Evolutionary conservation across 2,329 filamentous ascomycete genomes (phyloP).

Genomic region (Phialophora tarda): DNA sequence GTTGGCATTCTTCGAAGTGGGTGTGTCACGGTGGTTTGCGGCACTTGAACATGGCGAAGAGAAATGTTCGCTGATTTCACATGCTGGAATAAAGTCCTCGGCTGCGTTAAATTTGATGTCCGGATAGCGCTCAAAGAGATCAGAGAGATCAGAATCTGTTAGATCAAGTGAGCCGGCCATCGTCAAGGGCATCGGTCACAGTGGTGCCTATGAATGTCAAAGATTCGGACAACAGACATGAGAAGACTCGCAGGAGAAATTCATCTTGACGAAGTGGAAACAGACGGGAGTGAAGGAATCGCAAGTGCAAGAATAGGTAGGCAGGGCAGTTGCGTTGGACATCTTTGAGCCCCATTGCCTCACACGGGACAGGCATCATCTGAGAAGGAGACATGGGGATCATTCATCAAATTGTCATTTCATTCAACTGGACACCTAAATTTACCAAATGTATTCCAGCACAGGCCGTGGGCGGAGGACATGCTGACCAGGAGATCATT

Average conservation of each 20-base stretch:
- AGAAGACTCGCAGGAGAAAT: not conserved
- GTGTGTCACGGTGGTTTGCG: conserved; percentile 27
- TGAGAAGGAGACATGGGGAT: not conserved
- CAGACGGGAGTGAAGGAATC: not conserved
- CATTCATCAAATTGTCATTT: conserved; percentile 8
- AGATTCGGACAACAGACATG: not conserved
- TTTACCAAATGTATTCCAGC: conserved; percentile 34
- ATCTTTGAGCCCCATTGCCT: not conserved
- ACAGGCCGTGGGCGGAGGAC: conserved; percentile 18
- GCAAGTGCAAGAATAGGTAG: not conserved
- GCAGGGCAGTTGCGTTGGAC: not conserved
- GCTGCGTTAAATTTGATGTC: conserved; percentile 36
- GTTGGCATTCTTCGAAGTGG: conserved; percentile 15
- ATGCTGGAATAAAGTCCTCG: not conserved
- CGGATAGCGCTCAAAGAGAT: conserved; percentile 34
- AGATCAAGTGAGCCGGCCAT: conserved; percentile 22
- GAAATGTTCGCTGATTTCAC: conserved; percentile 15
- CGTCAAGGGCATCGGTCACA: not conserved
- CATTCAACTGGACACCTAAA: conserved; percentile 10
- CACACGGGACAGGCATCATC: not conserved
- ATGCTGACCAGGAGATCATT: conserved; percentile 21
- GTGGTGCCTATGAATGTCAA: not conserved
- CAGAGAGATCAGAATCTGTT: conserved; percentile 25
- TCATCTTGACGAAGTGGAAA: not conserved
- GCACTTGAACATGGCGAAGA: conserved; percentile 33